Evolutionary conservation across 225 moss, liverwort and hornwort species (phyloP).

Genomic region (Bryum argenteum): DNA sequence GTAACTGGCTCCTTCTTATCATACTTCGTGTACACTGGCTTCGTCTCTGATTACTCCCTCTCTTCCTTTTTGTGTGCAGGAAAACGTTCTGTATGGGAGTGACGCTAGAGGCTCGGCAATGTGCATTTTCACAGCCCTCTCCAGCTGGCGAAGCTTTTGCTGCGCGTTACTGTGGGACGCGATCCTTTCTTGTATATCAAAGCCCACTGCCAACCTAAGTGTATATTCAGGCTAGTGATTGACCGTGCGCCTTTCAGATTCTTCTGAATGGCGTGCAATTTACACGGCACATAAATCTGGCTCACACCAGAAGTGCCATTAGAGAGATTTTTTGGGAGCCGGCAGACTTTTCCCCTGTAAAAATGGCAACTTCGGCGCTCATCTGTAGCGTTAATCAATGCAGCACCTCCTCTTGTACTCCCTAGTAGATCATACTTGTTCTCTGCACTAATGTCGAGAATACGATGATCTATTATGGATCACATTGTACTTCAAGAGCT

Average conservation of each 20-base stretch:
- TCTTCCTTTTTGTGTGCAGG: conserved; percentile 41
- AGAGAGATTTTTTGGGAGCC: conserved; percentile 15
- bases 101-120: conserved; percentile 61
- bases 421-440: neutral
- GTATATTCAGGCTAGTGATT: conserved; percentile 12
- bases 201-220: conserved; percentile 32
- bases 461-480: neutral
- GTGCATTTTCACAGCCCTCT: conserved; percentile 94
- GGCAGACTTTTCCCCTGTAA: neutral
- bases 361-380: neutral
- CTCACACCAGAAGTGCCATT: conserved; percentile 14
- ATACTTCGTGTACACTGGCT: neutral
- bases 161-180: conserved; percentile 65
- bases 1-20: neutral
- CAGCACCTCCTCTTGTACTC: too few species aligned
- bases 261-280: conserved; percentile 9
- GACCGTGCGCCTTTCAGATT: conserved; percentile 15
- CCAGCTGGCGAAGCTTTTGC: conserved; percentile 88
- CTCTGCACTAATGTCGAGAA: neutral
- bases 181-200: conserved; percentile 79
- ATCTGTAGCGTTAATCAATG: neutral
- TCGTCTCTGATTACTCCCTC: neutral
- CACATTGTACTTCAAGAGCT: neutral
- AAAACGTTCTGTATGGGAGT: conserved; percentile 79
- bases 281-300: conserved; percentile 17